Conservation (phyloP, 2,329 filamentous ascomycete species). For the Aschersonia sp. region DNA sequence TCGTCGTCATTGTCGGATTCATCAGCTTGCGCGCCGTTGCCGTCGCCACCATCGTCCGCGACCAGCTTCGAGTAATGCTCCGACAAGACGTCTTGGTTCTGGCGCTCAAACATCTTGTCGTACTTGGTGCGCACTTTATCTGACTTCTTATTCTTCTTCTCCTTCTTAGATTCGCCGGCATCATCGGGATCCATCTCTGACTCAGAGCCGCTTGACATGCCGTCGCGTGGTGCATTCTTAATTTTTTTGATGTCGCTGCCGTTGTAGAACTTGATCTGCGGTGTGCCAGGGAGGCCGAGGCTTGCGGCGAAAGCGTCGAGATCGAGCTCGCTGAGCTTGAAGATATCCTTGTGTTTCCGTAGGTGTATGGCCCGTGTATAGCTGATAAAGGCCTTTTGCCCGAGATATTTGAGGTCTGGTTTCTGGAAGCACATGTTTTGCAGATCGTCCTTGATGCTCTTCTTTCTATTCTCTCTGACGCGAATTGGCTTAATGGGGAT, state of each 20-base stretch:
- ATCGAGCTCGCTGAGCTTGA: conserved; percentile 69
- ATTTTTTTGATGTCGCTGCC: conserved; percentile 73
- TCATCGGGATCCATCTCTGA: conserved; percentile 36
- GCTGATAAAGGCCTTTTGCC: conserved; percentile 88
- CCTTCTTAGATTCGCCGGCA: conserved; percentile 10
- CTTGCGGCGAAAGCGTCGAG: conserved; percentile 77
- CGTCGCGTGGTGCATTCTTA: conserved; percentile 70
- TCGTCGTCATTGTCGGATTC: conserved; percentile 22
- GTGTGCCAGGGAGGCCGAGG: conserved; percentile 77
- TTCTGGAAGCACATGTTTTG: conserved; percentile 96
- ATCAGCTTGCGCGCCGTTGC: conserved; percentile 23
- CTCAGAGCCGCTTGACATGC: conserved; percentile 48
- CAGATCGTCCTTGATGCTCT: conserved; percentile 68
- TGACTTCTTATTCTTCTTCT: conserved; percentile 45
- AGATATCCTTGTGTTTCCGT: conserved; percentile 84
- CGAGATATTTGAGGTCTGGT: conserved; percentile 83
- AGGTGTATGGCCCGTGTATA: conserved; percentile 76
- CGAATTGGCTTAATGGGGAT: conserved; percentile 80
- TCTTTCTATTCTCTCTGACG: conserved; percentile 77
- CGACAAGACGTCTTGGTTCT: conserved; percentile 91
- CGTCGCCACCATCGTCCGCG: conserved; percentile 37
- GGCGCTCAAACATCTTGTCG: conserved; percentile 93
- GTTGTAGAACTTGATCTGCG: conserved; percentile 85
- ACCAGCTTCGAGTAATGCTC: conserved; percentile 85
- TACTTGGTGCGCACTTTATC: conserved; percentile 79